Percentiles rank a stretch among this genome's conserved stretches.
phyloP scores from a whole-genome alignment of 805 yeast species.

The Schizosaccharomyces osmophilus region DNA sequence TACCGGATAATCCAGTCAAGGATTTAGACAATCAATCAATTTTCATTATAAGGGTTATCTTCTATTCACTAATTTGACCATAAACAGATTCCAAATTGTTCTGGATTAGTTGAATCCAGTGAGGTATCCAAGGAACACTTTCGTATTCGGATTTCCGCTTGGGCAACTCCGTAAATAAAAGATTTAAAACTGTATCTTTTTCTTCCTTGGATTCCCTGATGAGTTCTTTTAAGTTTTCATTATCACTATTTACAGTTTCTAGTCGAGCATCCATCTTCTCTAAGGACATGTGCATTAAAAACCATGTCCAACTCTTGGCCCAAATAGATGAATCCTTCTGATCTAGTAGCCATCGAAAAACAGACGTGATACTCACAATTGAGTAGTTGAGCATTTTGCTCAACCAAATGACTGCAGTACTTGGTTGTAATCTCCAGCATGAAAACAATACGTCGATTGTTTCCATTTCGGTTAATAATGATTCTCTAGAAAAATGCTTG shows the following conservation, averaged over 20 bases:
- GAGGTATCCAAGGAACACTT: not conserved
- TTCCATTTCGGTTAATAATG: slow-evolving; percentile 12
- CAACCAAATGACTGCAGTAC: slow-evolving; percentile 35
- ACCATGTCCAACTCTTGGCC: slow-evolving; percentile 7
- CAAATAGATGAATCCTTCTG: slow-evolving; percentile 10
- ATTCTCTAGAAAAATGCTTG: slow-evolving; percentile 8
- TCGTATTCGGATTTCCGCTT: not conserved
- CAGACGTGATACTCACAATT: slow-evolving; percentile 19
- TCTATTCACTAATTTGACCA: too few species aligned
- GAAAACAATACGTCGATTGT: slow-evolving; percentile 32
- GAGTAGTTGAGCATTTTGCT: slow-evolving; percentile 26
- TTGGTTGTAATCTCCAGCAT: slow-evolving; percentile 42
- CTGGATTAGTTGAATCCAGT: not conserved
- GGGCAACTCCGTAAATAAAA: not conserved
- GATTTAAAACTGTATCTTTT: not conserved
- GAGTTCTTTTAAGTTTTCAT: not conserved
- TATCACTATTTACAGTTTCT: not conserved
- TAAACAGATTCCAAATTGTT: not conserved
- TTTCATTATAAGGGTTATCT: too few species aligned
- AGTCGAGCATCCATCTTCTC: slow-evolving; percentile 5
- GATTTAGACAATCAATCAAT: too few species aligned
- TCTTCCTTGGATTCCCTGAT: not conserved
- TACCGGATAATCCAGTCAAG: too few species aligned
- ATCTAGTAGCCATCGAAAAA: slow-evolving; percentile 22
- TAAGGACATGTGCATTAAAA: slow-evolving; percentile 6